These are phyloP conservation scores for Westerdykella ornata DNA, from an alignment of 2,329 filamentous ascomycete genomes.

Conservation along the genomic window DNA sequence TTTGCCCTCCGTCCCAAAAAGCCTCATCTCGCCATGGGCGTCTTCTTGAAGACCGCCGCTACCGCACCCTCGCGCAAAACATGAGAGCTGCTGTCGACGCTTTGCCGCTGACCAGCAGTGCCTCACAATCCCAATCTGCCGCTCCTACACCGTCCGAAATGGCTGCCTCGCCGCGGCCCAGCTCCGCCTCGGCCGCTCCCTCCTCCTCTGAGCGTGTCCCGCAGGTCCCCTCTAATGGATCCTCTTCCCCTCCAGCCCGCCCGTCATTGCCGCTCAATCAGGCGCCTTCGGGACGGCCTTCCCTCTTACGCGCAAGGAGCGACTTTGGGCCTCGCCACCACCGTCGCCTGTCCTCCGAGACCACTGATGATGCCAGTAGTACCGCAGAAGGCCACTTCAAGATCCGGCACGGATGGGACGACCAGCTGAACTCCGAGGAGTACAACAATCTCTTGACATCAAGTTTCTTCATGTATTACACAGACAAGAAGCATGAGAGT, in stretches of 20 bases:
- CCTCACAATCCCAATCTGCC: constrained; percentile 23
- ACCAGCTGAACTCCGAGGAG: constrained; percentile 84
- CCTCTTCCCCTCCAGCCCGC: too few relatives aligned
- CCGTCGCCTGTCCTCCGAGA: constrained; percentile 17
- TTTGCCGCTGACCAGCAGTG: constrained; percentile 18
- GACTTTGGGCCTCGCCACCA: constrained; percentile 50
- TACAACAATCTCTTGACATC: constrained; percentile 78
- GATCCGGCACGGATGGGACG: constrained; percentile 82
- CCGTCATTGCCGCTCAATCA: too few relatives aligned
- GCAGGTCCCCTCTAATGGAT: constrained; percentile 10
- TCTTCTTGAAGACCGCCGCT: constrained; percentile 15
- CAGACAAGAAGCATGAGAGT: constrained; percentile 94
- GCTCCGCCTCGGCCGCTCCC: constrained; percentile 20
- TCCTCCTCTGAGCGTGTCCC: constrained; percentile 9
- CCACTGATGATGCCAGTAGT: constrained; percentile 36
- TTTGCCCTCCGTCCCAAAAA: constrained; percentile 7
- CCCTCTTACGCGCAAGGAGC: constrained; percentile 51
- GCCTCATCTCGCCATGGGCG: constrained; percentile 27
- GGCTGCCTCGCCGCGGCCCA: constrained; percentile 19
- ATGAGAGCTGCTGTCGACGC: constrained; percentile 26
- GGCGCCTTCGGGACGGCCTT: constrained; percentile 23
- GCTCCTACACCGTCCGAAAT: constrained; percentile 12
- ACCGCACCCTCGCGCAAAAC: constrained; percentile 18
- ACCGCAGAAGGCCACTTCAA: constrained; percentile 47
- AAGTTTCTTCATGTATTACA: constrained; percentile 99